Evolutionary conservation across 129 eudicot genomes (phyloP).

Genomic region (Helichrysum umbraculigerum): DNA sequence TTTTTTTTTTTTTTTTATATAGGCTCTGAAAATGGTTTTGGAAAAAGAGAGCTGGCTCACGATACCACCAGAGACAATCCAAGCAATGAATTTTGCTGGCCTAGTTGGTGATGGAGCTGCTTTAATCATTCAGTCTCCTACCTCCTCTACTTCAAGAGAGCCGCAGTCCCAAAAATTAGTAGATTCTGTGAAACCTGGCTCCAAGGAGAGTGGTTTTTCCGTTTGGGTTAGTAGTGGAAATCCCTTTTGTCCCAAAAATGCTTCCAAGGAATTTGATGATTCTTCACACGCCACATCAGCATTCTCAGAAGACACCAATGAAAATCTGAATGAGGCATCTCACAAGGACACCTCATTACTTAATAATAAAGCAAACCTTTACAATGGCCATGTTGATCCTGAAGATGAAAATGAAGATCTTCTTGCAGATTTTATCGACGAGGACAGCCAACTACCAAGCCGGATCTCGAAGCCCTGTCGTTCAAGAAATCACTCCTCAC

Average conservation of each 20-base stretch:
- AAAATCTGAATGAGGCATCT: slow-evolving; percentile 26
- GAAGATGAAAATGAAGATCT: slow-evolving; percentile 99
- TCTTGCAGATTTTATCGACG: slow-evolving; percentile 97
- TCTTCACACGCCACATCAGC: slow-evolving; percentile 37
- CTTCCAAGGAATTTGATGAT: slow-evolving; percentile 44
- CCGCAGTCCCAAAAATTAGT: slow-evolving; percentile 39
- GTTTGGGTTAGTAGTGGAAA: slow-evolving; percentile 65
- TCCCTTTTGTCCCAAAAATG: slow-evolving; percentile 54
- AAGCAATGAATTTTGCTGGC: slow-evolving; percentile 81
- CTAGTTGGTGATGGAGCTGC: slow-evolving; percentile 94
- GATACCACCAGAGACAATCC: slow-evolving; percentile 71
- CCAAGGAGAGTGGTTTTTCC: slow-evolving; percentile 69
- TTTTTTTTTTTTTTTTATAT: slow-evolving; percentile 28
- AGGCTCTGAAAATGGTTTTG: slow-evolving; percentile 92
- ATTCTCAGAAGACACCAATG: slow-evolving; percentile 40
- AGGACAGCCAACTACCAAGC: slow-evolving; percentile 98
- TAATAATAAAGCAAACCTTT: slow-evolving; percentile 36
- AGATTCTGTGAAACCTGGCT: slow-evolving; percentile 37
- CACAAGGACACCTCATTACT: slow-evolving; percentile 30
- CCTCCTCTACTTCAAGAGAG: slow-evolving; percentile 36
- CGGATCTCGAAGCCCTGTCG: slow-evolving; percentile 57
- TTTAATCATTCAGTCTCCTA: slow-evolving; percentile 46
- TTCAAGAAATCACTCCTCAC: slow-evolving; percentile 53
- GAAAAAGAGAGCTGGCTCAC: slow-evolving; percentile 82
- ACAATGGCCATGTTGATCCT: slow-evolving; percentile 50